Conservation (phyloP, 2,329 filamentous ascomycete genomes). For the Orbilia ellipsospora region DNA sequence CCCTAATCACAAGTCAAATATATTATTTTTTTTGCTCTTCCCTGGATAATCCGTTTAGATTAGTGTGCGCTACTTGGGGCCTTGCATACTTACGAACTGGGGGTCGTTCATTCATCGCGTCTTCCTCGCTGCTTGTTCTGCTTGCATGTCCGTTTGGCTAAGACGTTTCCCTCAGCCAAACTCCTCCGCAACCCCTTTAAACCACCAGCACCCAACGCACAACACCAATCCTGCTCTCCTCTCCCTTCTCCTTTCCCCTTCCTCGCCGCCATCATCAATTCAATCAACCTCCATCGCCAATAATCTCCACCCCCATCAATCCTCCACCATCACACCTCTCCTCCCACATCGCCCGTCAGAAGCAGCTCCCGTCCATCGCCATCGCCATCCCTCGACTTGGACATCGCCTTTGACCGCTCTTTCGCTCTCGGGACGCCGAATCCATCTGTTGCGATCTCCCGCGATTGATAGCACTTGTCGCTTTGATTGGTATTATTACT, state of each 20-base stretch:
- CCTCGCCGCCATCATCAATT: constrained; percentile 24
- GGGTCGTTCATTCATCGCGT: constrained; percentile 1
- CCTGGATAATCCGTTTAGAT: constrained; percentile 8
- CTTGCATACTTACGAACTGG: neutral
- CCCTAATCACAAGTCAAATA: neutral
- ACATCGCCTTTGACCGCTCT: constrained; percentile 7
- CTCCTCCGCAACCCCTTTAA: constrained; percentile 49
- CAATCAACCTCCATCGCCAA: constrained; percentile 19
- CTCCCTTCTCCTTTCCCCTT: constrained; percentile 34
- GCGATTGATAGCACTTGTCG: constrained; percentile 21
- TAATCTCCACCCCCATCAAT: constrained; percentile 23
- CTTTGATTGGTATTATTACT: constrained; percentile 16
- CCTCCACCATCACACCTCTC: constrained; percentile 8
- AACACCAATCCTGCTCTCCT: neutral
- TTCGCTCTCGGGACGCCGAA: constrained; percentile 21
- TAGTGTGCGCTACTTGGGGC: constrained; percentile 14
- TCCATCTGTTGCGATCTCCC: constrained; percentile 36
- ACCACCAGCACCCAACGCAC: constrained; percentile 51
- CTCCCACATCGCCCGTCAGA: no score
- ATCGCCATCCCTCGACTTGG: constrained; percentile 9
- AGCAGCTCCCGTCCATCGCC: constrained; percentile 17
- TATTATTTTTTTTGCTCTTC: neutral
- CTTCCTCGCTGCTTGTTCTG: neutral
- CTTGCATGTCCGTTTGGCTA: neutral
- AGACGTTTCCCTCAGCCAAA: constrained; percentile 42